Base-by-base conservation (phyloP, 73 alveolate genomes). In the Durusdinium trenchii region DNA sequence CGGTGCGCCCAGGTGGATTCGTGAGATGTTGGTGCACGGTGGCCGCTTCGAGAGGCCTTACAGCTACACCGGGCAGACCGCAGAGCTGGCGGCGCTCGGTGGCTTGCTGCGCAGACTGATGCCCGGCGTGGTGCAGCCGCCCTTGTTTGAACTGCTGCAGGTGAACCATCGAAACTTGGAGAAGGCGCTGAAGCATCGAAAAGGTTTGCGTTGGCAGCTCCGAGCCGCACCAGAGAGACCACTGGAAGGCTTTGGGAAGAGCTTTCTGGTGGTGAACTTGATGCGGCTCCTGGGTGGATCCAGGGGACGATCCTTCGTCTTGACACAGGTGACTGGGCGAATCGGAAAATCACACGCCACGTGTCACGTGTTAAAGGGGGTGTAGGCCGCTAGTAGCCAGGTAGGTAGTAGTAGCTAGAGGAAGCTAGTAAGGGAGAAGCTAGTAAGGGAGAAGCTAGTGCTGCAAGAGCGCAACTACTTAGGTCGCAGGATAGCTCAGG, bases 1-100 rank as follows among this genome's bases (percentile, higher is more conserved):
- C 23, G 96, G 96, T 36, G 96, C 96, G 3, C 96, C 96, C 35
- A 38, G 30, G n/a, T 90, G 96, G 96, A 90, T 90, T 43, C 86
- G 96, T 64, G 83, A 67, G 38, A 46, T 90, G 32, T 40, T 90
- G 96, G 69, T 73, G 47, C 86, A 75, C 47, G 86, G 52, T 38
- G n/a, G 71, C 43, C 86, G 76, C 52, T 87, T 69, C 62, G 0
- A 32, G 36, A 81, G 96, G 45, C 86, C 85, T 10, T 90, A 90
- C 76, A 30, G 73, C 18, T 43, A 90, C 79, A 67, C 87, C 23
- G 86, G 87, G 47, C 62, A 71, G n/a, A 90, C 96, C 30, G 86
- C 96, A 0, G 96, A 90, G 47, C 50, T 90, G 73, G 96, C 81
- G 18, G 96, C 96, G 45, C 54, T 90, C 43, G 96, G 96, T 51